A percentile compares a stretch with the other conserved stretches of the same genome.
These are phyloP conservation scores for Pezicula radicicola DNA, from an alignment of 2,329 filamentous ascomycete species.

Conservation along the genomic window DNA sequence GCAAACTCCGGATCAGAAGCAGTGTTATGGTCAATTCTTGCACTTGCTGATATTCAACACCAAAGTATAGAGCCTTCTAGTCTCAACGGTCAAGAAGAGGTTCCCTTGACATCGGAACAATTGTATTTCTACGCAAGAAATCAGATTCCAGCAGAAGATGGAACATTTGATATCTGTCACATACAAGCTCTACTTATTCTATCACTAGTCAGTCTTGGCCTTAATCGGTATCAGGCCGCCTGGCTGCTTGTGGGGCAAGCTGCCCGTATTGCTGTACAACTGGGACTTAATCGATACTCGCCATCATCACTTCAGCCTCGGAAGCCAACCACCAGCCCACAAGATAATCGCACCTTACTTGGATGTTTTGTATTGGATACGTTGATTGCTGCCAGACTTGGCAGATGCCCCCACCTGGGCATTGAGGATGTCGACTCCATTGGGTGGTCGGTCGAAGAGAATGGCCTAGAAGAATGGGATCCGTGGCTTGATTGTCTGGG, in stretches of 20 bases:
- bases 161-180: slow-evolving; percentile 42
- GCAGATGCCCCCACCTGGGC: slow-evolving; percentile 43
- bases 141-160: slow-evolving; percentile 42
- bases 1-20: neutral
- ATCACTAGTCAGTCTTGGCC: slow-evolving; percentile 55
- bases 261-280: slow-evolving; percentile 43
- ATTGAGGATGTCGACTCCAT: slow-evolving; percentile 38
- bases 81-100: neutral
- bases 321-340: slow-evolving; percentile 13
- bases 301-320: slow-evolving; percentile 6
- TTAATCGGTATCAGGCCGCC: slow-evolving; percentile 48
- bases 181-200: slow-evolving; percentile 52
- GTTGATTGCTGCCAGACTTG: slow-evolving; percentile 46
- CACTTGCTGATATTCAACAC: neutral
- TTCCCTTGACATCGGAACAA: slow-evolving; percentile 16
- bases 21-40: slow-evolving; percentile 1
- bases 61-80: neutral
- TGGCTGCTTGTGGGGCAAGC: slow-evolving; percentile 62
- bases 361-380: slow-evolving; percentile 60
- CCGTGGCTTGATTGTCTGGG: slow-evolving; percentile 55
- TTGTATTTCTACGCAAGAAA: slow-evolving; percentile 45
- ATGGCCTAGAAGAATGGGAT: slow-evolving; percentile 71
- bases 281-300: slow-evolving; percentile 31
- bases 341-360: slow-evolving; percentile 39
- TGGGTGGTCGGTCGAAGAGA: slow-evolving; percentile 49